These are phyloP conservation scores for Puccinia hordei DNA, from an alignment of 1,284 basidiomycete genomes.

Conservation along the genomic window DNA sequence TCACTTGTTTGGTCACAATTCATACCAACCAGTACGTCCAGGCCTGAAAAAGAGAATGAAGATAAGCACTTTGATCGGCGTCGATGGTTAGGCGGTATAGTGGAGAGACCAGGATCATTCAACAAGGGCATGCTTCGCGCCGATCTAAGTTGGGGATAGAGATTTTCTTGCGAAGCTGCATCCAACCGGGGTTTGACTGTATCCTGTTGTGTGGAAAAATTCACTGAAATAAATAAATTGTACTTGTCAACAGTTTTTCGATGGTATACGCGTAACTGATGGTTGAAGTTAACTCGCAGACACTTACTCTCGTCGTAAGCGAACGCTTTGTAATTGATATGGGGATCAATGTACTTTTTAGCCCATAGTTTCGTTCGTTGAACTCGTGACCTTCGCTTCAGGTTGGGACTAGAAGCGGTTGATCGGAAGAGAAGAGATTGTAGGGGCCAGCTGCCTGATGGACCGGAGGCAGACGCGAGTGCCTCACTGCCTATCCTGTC, in stretches of 20 bases:
- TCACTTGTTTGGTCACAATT: background rate
- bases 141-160: background rate
- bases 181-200: background rate
- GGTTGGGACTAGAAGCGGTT: constrained; percentile 29
- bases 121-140: constrained; percentile 37
- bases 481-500: constrained; percentile 13
- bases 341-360: constrained; percentile 11
- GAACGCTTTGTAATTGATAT: background rate
- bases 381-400: constrained; percentile 13
- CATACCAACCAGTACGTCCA: constrained; percentile 20
- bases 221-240: background rate
- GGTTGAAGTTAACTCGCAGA: background rate
- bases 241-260: background rate
- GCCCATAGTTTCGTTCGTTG: constrained; percentile 11
- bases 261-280: background rate
- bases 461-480: background rate
- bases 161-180: background rate
- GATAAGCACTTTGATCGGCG: constrained; percentile 24
- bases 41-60: constrained; percentile 21
- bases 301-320: constrained; percentile 18
- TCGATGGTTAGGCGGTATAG: background rate
- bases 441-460: constrained; percentile 16
- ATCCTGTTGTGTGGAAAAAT: background rate
- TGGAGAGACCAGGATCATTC: background rate
- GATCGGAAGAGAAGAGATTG: constrained; percentile 6